Base-by-base conservation (phyloP, 140 eudicot genomes). In the Stevia rebaudiana region DNA sequence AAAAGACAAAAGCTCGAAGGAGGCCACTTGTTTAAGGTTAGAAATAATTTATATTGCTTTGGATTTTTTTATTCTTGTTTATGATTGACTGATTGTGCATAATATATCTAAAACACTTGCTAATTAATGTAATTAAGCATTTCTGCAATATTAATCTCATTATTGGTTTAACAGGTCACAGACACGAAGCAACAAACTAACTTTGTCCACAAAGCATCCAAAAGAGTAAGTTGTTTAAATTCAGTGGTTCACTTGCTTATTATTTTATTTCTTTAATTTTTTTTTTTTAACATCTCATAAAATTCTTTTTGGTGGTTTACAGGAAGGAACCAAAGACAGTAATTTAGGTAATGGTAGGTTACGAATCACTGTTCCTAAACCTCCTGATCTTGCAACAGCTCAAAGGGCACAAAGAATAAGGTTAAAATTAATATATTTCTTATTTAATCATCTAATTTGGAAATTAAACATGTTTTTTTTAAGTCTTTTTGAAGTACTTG, bases 1-100 rank as follows among this genome's bases (percentile, higher is more conserved):
- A 92, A 92, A 78, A 81, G 99, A 69, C 99, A 92, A 83, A 92
- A 92, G 84, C 88, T 92, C 6, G 99, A 92, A 66, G 84, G 94
- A 52, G 97, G 99, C 69, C 90, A 71, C 63, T 81, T 81, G 78
- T 80, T 71, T 69, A 92, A 81, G 97, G 99, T 92, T 42, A 74
- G 64, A 61, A 61, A 23, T 50, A 33, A 3, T 33, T 47, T 24
- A 8, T 70, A 35, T 33, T 63, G 49, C 50, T 65, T 11, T 68
- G 31, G 36, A 11, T 33, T 55, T 17, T 12, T 17, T 2, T 28
- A 11, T 31, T 44, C 12, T 44, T 51, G 56, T 41, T 48, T 22
- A 23, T 35, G 21, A 33, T 25, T 22, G 39, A 28, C 2, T 4
- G 4, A 28, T 28, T 28, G 33, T 42, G 43, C 67, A 19, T 42